phyloP scores from a whole-genome alignment of 139 green algal genomes.

The Tetradesmus lagerheimii region DNA sequence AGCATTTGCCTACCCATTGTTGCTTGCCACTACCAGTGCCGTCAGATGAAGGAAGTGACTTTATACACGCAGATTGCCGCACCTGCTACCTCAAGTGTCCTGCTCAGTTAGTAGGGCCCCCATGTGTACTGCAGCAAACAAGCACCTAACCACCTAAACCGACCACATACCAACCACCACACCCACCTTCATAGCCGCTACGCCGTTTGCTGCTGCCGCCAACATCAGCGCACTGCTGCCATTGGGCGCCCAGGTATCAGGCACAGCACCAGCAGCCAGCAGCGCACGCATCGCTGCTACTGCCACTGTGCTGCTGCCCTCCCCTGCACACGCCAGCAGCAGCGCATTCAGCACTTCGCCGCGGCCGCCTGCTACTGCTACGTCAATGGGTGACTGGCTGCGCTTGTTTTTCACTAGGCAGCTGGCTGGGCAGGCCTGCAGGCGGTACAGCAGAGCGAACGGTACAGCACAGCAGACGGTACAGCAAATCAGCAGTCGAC shows the following conservation, averaged over 20 bases:
- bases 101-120: no score
- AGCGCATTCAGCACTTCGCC: slow-evolving; percentile 85
- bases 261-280: slow-evolving; percentile 74
- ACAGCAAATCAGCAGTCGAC: background rate
- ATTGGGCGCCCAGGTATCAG: slow-evolving; percentile 85
- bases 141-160: no score
- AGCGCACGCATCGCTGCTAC: slow-evolving; percentile 67
- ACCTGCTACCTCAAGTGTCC: no score
- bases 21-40: no score
- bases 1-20: no score
- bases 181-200: slow-evolving; percentile 58
- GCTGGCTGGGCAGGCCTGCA: slow-evolving; percentile 50
- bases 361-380: slow-evolving; percentile 63
- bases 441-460: background rate
- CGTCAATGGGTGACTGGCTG: slow-evolving; percentile 68
- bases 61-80: no score
- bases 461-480: background rate
- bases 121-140: no score
- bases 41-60: no score
- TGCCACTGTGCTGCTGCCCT: slow-evolving; percentile 34
- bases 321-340: slow-evolving; percentile 74
- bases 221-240: slow-evolving; percentile 83
- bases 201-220: slow-evolving; percentile 72
- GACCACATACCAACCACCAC: no score
- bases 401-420: slow-evolving; percentile 64